A percentile compares a stretch with the other conserved stretches of the same genome.
Evolutionary conservation across 306 rosid genomes (phyloP).

Genomic region (Cotoneaster glaucophyllus): DNA sequence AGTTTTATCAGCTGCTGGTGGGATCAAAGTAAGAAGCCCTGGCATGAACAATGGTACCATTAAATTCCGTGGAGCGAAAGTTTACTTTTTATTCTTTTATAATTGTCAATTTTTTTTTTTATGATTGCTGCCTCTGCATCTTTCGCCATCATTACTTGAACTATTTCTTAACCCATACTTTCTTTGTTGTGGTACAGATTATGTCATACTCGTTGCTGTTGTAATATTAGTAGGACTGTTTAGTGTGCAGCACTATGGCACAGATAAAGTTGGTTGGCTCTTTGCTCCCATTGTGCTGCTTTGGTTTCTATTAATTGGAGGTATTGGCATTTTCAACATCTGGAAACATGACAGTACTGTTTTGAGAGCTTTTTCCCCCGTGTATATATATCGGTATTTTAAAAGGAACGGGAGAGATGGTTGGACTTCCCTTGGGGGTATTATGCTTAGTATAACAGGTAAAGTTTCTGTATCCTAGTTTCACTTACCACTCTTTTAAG

Average conservation of each 20-base stretch:
- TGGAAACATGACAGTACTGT: slow-evolving; percentile 65
- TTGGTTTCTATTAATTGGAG: slow-evolving; percentile 91
- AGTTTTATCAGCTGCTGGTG: slow-evolving; percentile 97
- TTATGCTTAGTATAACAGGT: slow-evolving; percentile 97
- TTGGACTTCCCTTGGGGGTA: slow-evolving; percentile 96
- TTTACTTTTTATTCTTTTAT: neutral
- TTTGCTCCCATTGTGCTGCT: slow-evolving; percentile 96
- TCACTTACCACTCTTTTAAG: neutral
- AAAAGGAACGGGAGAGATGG: slow-evolving; percentile 61
- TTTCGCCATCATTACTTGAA: slow-evolving; percentile 3
- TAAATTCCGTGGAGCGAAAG: slow-evolving; percentile 17
- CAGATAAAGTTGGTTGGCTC: slow-evolving; percentile 98
- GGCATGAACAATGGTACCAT: slow-evolving; percentile 48
- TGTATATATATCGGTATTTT: slow-evolving; percentile 68
- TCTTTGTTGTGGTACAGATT: slow-evolving; percentile 45
- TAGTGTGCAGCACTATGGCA: slow-evolving; percentile 94
- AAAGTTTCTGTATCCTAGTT: slow-evolving; percentile 12
- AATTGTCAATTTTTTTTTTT: too few species aligned
- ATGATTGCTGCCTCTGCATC: neutral
- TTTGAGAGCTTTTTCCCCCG: slow-evolving; percentile 81
- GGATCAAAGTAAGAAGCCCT: slow-evolving; percentile 86
- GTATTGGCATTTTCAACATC: slow-evolving; percentile 87
- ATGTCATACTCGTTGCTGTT: slow-evolving; percentile 79
- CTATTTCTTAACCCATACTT: slow-evolving; percentile 17
- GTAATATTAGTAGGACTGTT: slow-evolving; percentile 75